Conservation (phyloP, 495 filamentous ascomycete genomes). For the Penicillium salamii region DNA sequence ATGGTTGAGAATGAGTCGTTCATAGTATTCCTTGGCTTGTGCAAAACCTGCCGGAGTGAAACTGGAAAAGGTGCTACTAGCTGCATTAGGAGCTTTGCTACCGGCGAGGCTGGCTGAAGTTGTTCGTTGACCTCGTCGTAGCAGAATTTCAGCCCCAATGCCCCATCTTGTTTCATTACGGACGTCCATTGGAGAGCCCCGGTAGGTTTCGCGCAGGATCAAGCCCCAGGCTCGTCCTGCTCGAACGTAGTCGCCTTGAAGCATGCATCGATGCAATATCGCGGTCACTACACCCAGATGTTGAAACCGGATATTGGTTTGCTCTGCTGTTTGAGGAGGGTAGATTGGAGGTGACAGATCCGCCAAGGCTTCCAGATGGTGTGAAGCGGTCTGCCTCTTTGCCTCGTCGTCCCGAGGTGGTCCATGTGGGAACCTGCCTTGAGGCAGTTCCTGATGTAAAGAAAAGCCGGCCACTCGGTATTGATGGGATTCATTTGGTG, state of each 20-base stretch:
- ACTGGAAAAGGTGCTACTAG: slow-evolving; percentile 6
- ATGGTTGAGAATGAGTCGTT: slow-evolving; percentile 64
- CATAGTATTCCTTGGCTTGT: slow-evolving; percentile 61
- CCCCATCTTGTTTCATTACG: slow-evolving; percentile 59
- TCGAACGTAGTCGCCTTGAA: slow-evolving; percentile 58
- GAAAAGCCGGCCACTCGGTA: slow-evolving; percentile 47
- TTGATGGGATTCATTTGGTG: slow-evolving; percentile 46
- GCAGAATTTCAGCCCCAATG: slow-evolving; percentile 66
- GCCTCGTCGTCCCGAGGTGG: slow-evolving; percentile 14
- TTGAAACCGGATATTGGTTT: slow-evolving; percentile 46
- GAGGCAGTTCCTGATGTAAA: slow-evolving; percentile 42
- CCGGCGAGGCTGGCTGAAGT: slow-evolving; percentile 2
- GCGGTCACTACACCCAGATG: slow-evolving; percentile 59
- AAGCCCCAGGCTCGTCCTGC: slow-evolving; percentile 64
- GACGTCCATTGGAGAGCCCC: slow-evolving; percentile 52
- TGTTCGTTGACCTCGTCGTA: slow-evolving; percentile 40
- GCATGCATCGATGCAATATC: slow-evolving; percentile 59
- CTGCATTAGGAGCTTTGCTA: background rate
- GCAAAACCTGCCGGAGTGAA: slow-evolving; percentile 54
- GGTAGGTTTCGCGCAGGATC: slow-evolving; percentile 54
- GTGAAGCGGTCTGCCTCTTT: slow-evolving; percentile 9
- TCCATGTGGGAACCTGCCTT: slow-evolving; percentile 44
- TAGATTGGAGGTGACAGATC: slow-evolving; percentile 33
- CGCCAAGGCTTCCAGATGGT: slow-evolving; percentile 22
- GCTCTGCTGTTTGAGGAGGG: slow-evolving; percentile 34